Evolutionary conservation across 768 basidiomycete genomes (phyloP).

Genomic region (Imleria badia): DNA sequence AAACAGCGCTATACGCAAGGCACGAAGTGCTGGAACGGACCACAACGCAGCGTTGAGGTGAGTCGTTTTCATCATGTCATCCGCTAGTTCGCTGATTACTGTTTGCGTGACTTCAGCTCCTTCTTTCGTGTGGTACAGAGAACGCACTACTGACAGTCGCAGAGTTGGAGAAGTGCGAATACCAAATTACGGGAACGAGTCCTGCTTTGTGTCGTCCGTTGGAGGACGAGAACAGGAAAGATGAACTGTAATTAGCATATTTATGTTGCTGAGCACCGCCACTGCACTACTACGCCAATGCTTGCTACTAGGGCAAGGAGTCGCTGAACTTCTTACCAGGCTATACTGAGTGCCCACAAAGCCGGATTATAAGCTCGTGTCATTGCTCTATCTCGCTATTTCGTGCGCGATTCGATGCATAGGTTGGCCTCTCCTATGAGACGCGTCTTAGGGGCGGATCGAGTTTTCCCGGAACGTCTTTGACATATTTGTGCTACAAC

Average conservation of each 20-base stretch:
- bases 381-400: too few species aligned
- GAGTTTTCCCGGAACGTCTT: not conserved
- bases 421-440: too few species aligned
- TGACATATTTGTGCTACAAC: not conserved
- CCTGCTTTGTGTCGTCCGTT: constrained; percentile 73
- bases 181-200: constrained; percentile 79
- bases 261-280: not conserved
- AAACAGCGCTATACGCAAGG: constrained; percentile 83
- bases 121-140: constrained; percentile 82
- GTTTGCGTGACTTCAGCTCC: constrained; percentile 47
- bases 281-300: not conserved
- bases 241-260: constrained; percentile 26
- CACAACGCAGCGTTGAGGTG: constrained; percentile 80
- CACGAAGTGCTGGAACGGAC: constrained; percentile 95
- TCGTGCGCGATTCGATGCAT: too few species aligned
- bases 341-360: not conserved
- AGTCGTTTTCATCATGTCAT: constrained; percentile 20
- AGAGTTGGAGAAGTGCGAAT: constrained; percentile 97
- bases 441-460: not conserved
- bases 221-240: constrained; percentile 34
- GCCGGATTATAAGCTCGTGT: too few species aligned
- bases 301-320: not conserved
- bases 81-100: constrained; percentile 3
- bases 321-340: too few species aligned
- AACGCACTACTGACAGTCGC: constrained; percentile 75